These are phyloP conservation scores for Penicillium subrubescens DNA, from an alignment of 495 filamentous ascomycete species.

Conservation along the genomic window DNA sequence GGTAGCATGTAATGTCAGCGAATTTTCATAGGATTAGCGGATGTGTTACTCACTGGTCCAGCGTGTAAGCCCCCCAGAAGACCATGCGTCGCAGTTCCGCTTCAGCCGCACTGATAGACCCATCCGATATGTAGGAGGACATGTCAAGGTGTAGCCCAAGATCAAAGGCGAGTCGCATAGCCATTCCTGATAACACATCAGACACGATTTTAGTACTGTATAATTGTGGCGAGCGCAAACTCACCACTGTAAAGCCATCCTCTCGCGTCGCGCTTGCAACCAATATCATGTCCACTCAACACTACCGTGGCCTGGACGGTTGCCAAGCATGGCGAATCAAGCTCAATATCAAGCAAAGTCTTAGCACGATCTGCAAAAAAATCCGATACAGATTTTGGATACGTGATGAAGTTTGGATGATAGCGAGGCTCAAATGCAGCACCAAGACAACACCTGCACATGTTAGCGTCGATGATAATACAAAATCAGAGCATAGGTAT, in stretches of 20 bases:
- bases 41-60: slow-evolving; percentile 32
- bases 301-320: slow-evolving; percentile 41
- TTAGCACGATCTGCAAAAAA: slow-evolving; percentile 39
- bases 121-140: slow-evolving; percentile 27
- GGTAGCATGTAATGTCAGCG: not conserved
- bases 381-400: slow-evolving; percentile 31
- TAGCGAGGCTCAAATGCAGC: slow-evolving; percentile 31
- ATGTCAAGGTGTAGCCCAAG: slow-evolving; percentile 42
- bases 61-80: slow-evolving; percentile 39
- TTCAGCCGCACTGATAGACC: slow-evolving; percentile 26
- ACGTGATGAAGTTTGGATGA: slow-evolving; percentile 29
- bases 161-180: slow-evolving; percentile 39
- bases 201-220: not conserved
- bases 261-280: slow-evolving; percentile 30
- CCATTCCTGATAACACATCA: slow-evolving; percentile 34
- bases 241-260: slow-evolving; percentile 45
- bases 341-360: slow-evolving; percentile 35
- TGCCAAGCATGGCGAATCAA: slow-evolving; percentile 36
- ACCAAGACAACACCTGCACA: slow-evolving; percentile 35
- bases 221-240: not conserved
- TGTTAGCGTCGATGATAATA: not conserved
- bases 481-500: not conserved
- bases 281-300: slow-evolving; percentile 34
- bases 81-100: slow-evolving; percentile 34
- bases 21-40: not conserved